Conservation (phyloP, 1,139 yeast genomes). For the Hansenula sp. region DNA sequence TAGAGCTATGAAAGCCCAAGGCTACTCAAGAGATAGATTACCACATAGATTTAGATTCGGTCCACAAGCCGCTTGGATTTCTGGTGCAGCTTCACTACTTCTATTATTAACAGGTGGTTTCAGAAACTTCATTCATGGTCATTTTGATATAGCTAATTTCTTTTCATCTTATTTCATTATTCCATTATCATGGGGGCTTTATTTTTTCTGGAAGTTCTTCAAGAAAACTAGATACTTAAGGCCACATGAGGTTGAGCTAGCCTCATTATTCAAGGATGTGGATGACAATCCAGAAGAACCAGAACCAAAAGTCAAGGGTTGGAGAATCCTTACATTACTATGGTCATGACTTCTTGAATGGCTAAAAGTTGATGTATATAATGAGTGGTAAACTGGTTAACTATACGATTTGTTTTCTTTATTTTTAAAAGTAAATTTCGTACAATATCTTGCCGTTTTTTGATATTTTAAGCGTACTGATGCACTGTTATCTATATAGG, state of each 20-base stretch:
- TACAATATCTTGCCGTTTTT: no score
- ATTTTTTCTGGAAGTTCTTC: constrained; percentile 25
- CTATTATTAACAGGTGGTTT: neutral
- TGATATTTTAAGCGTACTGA: no score
- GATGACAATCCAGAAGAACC: constrained; percentile 31
- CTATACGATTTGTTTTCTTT: neutral
- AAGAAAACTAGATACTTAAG: constrained; percentile 22
- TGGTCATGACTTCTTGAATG: neutral
- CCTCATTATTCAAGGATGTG: constrained; percentile 29
- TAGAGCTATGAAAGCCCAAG: neutral
- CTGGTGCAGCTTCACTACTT: neutral
- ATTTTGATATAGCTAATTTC: constrained; percentile 26
- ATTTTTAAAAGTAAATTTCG: no score
- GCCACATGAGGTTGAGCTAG: constrained; percentile 10
- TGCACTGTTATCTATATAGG: no score
- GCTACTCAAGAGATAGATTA: neutral
- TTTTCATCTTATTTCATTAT: constrained; percentile 33
- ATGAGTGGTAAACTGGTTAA: no score
- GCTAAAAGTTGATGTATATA: no score
- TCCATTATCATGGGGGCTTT: constrained; percentile 28
- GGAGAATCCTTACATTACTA: neutral
- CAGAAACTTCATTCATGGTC: neutral
- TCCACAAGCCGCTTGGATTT: neutral
- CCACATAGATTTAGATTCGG: neutral
- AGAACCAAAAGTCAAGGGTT: neutral